A percentile compares a stretch with the other conserved stretches of the same genome.
Conservation (phyloP, 2,329 filamentous ascomycete species). For the Hypoxylon sp. region DNA sequence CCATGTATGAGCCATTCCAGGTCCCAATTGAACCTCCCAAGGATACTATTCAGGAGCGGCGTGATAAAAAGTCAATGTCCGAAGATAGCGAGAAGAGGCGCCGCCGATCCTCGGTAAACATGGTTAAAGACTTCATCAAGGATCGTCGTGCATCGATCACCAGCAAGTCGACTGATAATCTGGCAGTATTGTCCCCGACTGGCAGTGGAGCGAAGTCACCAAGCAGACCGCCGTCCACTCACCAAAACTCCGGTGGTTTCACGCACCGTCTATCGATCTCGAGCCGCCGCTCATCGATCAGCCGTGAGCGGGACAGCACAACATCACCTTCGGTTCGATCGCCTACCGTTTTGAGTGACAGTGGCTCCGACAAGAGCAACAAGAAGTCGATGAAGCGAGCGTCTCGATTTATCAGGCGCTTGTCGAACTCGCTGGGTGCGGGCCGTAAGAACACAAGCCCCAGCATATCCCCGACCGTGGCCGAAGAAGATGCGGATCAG, state of each 20-base stretch:
- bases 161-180: constrained; percentile 61
- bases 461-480: constrained; percentile 63
- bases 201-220: constrained; percentile 56
- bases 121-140: constrained; percentile 72
- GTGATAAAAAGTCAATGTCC: constrained; percentile 52
- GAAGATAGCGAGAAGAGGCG: constrained; percentile 55
- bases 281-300: constrained; percentile 67
- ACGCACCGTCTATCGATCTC: constrained; percentile 73
- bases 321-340: constrained; percentile 50
- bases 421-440: constrained; percentile 65
- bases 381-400: constrained; percentile 62
- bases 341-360: constrained; percentile 58
- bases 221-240: constrained; percentile 61
- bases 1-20: constrained; percentile 46
- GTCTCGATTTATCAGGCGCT: constrained; percentile 68
- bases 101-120: constrained; percentile 68
- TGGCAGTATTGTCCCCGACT: constrained; percentile 48
- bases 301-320: constrained; percentile 55
- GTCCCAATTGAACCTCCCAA: constrained; percentile 50
- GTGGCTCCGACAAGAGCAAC: constrained; percentile 61
- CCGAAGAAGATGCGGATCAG: constrained; percentile 60
- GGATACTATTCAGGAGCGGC: constrained; percentile 62
- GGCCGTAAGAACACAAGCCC: constrained; percentile 60
- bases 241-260: constrained; percentile 60
- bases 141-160: constrained; percentile 65